phyloP scores from a whole-genome alignment of 164 flowering plant genomes.

The Kingdonia uniflora region DNA sequence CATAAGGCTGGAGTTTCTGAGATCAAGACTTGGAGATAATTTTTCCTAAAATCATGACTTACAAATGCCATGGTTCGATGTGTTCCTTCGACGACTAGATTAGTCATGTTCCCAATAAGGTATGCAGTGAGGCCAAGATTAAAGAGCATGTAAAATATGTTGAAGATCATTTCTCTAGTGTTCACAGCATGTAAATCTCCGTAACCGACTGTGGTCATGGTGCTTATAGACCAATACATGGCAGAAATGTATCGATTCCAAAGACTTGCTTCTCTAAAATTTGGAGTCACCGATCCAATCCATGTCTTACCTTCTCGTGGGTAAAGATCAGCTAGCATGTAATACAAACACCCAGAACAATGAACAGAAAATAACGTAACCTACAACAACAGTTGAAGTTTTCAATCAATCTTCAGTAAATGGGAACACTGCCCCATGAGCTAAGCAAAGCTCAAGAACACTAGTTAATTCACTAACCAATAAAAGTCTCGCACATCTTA shows the following conservation, averaged over 20 bases:
- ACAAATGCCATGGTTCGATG: constrained; percentile 95
- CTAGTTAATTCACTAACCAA: constrained; percentile 34
- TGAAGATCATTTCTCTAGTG: constrained; percentile 77
- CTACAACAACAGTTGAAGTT: constrained; percentile 22
- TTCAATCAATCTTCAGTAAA: not conserved
- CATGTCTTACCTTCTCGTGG: constrained; percentile 73
- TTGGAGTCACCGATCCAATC: constrained; percentile 61
- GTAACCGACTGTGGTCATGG: constrained; percentile 94
- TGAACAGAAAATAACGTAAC: constrained; percentile 74
- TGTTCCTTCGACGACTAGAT: constrained; percentile 91
- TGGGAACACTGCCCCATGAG: no score
- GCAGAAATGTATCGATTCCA: constrained; percentile 65
- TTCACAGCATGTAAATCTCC: constrained; percentile 94
- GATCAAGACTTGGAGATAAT: not conserved
- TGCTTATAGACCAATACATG: constrained; percentile 82
- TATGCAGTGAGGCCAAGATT: constrained; percentile 91
- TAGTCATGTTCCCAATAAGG: constrained; percentile 95
- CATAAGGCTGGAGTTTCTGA: not conserved
- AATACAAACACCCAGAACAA: constrained; percentile 86
- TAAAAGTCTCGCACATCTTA: constrained; percentile 69
- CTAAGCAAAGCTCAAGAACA: no score
- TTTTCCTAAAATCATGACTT: constrained; percentile 15
- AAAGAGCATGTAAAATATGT: constrained; percentile 81
- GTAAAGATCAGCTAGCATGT: constrained; percentile 72
- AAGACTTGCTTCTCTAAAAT: constrained; percentile 58